Conservation (phyloP, 1,284 basidiomycete genomes). For the Ceratobasidium papillatum region DNA sequence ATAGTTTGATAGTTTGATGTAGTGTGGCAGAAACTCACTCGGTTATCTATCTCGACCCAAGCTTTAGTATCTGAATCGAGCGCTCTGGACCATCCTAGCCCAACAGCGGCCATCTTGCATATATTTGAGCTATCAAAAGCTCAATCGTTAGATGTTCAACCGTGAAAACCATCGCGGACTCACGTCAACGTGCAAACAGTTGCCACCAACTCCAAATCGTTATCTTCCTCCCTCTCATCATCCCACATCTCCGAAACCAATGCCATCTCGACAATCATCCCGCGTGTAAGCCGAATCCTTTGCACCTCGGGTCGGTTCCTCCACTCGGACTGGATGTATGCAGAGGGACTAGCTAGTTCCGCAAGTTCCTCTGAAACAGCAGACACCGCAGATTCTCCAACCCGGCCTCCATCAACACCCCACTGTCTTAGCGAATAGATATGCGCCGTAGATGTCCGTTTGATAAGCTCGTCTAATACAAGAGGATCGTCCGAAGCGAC, state of each 20-base stretch:
- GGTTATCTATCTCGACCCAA: constrained; percentile 58
- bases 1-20: constrained; percentile 53
- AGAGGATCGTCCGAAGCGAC: constrained; percentile 67
- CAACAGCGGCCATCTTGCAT: constrained; percentile 66
- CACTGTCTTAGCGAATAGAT: constrained; percentile 45
- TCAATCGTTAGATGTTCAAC: not conserved
- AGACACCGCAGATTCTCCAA: constrained; percentile 57
- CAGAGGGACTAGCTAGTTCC: constrained; percentile 61
- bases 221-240: constrained; percentile 47
- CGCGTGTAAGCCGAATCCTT: constrained; percentile 62
- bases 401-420: constrained; percentile 54
- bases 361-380: constrained; percentile 52
- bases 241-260: constrained; percentile 67
- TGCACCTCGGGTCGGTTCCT: constrained; percentile 54
- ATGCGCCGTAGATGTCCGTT: constrained; percentile 53
- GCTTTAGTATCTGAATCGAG: constrained; percentile 61
- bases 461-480: constrained; percentile 57
- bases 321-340: constrained; percentile 66
- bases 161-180: constrained; percentile 46
- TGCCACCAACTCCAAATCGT: constrained; percentile 60
- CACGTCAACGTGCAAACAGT: constrained; percentile 67
- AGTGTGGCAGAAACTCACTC: constrained; percentile 63
- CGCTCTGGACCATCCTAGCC: constrained; percentile 68
- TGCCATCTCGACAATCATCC: constrained; percentile 73
- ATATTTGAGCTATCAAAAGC: constrained; percentile 62